Percentiles rank a stretch among this genome's conserved stretches.
These are phyloP conservation scores for Lachnellula arida DNA, from an alignment of 2,329 filamentous ascomycete species.

Conservation along the genomic window DNA sequence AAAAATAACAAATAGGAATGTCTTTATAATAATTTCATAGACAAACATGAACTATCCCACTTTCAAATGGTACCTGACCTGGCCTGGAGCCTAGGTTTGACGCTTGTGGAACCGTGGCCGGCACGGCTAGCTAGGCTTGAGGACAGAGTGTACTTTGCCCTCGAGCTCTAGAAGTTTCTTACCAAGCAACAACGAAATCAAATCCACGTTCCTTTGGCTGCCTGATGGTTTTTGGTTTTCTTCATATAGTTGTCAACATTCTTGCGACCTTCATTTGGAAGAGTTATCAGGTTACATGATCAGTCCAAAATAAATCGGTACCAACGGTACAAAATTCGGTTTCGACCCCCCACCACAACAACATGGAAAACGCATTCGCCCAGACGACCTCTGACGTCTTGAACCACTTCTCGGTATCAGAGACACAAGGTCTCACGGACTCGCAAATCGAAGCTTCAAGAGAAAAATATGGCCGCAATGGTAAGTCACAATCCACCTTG, in stretches of 20 bases:
- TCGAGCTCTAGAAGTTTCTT: background rate
- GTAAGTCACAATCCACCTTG: conserved; percentile 40
- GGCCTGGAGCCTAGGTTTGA: too few relatives aligned
- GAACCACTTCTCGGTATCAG: conserved; percentile 52
- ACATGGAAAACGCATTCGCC: conserved; percentile 61
- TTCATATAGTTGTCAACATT: conserved; percentile 2
- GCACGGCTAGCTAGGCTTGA: background rate
- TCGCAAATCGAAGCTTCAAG: conserved; percentile 52
- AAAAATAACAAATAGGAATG: too few relatives aligned
- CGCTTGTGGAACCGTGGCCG: too few relatives aligned
- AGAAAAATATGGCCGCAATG: conserved; percentile 60
- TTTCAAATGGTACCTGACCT: background rate
- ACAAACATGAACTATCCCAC: background rate
- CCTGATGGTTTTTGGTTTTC: background rate
- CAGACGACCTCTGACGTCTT: conserved; percentile 55
- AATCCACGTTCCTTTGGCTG: conserved; percentile 4
- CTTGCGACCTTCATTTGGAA: conserved; percentile 9
- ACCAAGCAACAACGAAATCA: conserved; percentile 2
- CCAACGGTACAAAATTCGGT: conserved; percentile 11
- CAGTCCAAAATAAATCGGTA: conserved; percentile 11
- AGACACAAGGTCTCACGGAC: conserved; percentile 51
- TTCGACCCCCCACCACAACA: conserved; percentile 4
- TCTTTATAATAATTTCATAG: too few relatives aligned
- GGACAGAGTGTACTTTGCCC: background rate
- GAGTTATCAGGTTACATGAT: conserved; percentile 12